Evolutionary conservation across 2,329 filamentous ascomycete genomes (phyloP), one percentile per base, ranked within the genome.

Genomic region (Colletotrichum tabaci): DNA sequence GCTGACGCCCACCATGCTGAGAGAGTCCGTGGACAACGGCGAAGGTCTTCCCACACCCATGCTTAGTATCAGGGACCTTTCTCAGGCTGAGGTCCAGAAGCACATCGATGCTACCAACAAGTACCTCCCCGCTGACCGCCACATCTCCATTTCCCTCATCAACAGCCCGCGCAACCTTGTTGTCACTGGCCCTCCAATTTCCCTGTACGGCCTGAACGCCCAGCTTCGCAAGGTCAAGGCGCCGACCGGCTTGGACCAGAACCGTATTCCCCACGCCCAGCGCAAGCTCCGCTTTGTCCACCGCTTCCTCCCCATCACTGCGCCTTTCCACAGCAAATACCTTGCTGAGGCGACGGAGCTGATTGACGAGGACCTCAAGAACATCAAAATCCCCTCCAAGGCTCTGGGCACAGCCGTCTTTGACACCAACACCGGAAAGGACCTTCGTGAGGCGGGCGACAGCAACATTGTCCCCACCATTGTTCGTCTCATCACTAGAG

Each of bases 121-220:
- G 81, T 97, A 99, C 85, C 89, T 99, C 68, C 96, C 96, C 0
- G 86, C 93, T 74, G 95, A 98, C 77, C 91, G 95, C 69, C 96
- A 98, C 80, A 98, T 99, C 80, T 92, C 92, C 80, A 96, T 99
- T 77, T 98, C 97, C 0, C 89, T 99, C 67, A 91, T 98, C 81
- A 99, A 99, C 87, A 98, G 96, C 84, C 95, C 96, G 16, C 92
- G 96, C 71, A 99, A 98, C 82, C 92, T 98, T 79, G 97, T 99
- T 60, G 95, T 99, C 16, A 98, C 96, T 52, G 96, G 96, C 64
- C 96, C 96, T 66, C 96, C 97, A 2, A 95, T 97, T 75, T 98
- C 97, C 2, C 87, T 99, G 13, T 98, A 98, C 79, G 97, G 96
- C 88, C 89, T 99, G 50, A 99, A 99, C 82, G 87, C 97, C 58